Base-by-base conservation (phyloP, 2,329 filamentous ascomycete genomes). In the Bipolaris zeicola region DNA sequence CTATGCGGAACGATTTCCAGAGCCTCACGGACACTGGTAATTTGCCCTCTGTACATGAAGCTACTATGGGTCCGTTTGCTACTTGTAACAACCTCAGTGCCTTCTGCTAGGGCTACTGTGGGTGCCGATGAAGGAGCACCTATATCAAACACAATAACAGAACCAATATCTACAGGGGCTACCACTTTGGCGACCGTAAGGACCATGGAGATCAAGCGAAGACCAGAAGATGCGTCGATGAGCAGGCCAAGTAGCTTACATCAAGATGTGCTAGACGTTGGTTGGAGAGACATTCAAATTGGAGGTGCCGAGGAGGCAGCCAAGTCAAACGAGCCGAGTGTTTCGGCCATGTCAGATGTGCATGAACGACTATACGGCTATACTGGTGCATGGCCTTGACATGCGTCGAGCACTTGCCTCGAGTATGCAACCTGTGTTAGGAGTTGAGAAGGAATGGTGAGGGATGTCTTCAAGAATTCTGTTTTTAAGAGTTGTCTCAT, bases 321-420 rank as follows among this genome's bases (percentile, higher is more conserved):
- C 10, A 38, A 48, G 24, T 24, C 8, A n/a, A n/a, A 55, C 14
- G 11, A 26, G 14, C 18, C 11, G 5, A 45, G 20, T 5, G 14
- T 7, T 2, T 13, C 31, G 16, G 5, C 20, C 3, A 5, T 31
- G 6, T 10, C 8, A 6, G 22, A 55, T 36, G 18, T 10, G 22
- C 20, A n/a, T 5, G 1, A 13, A 18, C 34, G 31, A 33, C 33
- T 26, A 13, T 31, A 31, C 11, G 24, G 39, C 3, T 55, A 55
- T 24, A 44, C 33, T 16, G 52, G 46, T n/a, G 33, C 46, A 7
- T 55, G 39, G 52, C 46, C 52, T 50, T 26, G 20, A 48, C 8
- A 11, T 6, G 26, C n/a, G 7, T 38, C 8, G 10, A 6, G 8
- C 6, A 8, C 13, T 18, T 11, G 24, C n/a, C 24, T 5, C 14